phyloP scores from a whole-genome alignment of 2,329 filamentous ascomycete genomes.

The Talaromyces sp. region DNA sequence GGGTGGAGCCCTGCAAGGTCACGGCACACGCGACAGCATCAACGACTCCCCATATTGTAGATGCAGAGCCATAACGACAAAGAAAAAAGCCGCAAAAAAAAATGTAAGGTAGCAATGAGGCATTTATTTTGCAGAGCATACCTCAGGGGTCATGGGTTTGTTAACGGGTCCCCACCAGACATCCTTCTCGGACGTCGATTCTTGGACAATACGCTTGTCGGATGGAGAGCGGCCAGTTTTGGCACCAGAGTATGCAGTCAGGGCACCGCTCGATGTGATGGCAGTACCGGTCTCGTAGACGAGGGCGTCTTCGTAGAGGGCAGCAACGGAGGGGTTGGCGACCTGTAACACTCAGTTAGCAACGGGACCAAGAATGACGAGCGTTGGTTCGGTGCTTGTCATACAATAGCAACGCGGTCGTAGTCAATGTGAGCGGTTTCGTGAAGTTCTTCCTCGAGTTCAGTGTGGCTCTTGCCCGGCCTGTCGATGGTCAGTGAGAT shows the following conservation, averaged over 20 bases:
- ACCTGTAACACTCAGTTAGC: constrained; percentile 39
- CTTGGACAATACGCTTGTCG: constrained; percentile 96
- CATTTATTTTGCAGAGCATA: constrained; percentile 49
- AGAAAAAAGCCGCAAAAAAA: constrained; percentile 8
- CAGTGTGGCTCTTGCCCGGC: constrained; percentile 82
- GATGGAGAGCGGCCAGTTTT: constrained; percentile 96
- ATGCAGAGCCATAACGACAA: not conserved
- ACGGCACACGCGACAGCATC: constrained; percentile 15
- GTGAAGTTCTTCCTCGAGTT: constrained; percentile 95
- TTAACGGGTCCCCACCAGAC: constrained; percentile 99
- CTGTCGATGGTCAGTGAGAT: constrained; percentile 39
- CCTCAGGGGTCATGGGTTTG: constrained; percentile 96
- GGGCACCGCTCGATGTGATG: constrained; percentile 89
- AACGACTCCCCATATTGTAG: not conserved
- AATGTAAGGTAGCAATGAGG: not conserved
- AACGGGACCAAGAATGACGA: not conserved
- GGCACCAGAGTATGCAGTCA: constrained; percentile 95
- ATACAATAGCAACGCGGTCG: constrained; percentile 93
- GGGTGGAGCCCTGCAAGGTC: constrained; percentile 12
- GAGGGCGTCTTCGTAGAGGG: constrained; percentile 97
- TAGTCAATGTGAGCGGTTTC: constrained; percentile 99
- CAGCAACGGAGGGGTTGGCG: constrained; percentile 90
- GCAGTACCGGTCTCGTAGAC: constrained; percentile 97
- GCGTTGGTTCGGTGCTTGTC: constrained; percentile 24
- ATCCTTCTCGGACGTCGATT: constrained; percentile 79